These are phyloP conservation scores for Carex kokanica DNA, from an alignment of 176 grass and related monocot species.

Conservation along the genomic window DNA sequence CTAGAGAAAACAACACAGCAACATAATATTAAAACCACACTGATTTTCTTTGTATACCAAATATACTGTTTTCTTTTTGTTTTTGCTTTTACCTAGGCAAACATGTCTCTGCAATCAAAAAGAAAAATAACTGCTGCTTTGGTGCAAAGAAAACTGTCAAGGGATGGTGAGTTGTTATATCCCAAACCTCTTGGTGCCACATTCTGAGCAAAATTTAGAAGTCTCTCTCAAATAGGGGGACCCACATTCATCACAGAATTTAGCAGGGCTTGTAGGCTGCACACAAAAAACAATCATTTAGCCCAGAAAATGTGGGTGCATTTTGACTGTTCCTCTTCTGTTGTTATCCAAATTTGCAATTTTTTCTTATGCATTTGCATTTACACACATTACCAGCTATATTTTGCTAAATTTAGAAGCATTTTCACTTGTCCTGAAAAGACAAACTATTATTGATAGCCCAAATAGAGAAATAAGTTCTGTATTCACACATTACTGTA, in stretches of 20 bases:
- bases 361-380: neutral
- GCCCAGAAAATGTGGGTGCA: neutral
- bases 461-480: neutral
- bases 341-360: neutral
- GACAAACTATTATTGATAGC: neutral
- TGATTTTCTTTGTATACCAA: neutral
- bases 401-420: neutral
- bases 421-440: neutral
- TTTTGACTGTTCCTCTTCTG: neutral
- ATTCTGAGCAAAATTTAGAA: conserved; percentile 92
- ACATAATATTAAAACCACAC: neutral
- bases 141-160: conserved; percentile 9
- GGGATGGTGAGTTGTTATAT: conserved; percentile 24
- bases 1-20: neutral
- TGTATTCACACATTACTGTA: neutral
- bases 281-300: conserved; percentile 24
- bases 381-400: neutral
- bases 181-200: conserved; percentile 83
- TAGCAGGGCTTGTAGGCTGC: conserved; percentile 73
- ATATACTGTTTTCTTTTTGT: neutral
- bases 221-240: conserved; percentile 76
- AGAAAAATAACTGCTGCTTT: neutral
- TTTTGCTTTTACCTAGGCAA: neutral
- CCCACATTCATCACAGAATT: conserved; percentile 93
- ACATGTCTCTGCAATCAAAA: neutral